Evolutionary conservation across 179 eudicot genomes (phyloP).

Genomic region (Silene coronaria): DNA sequence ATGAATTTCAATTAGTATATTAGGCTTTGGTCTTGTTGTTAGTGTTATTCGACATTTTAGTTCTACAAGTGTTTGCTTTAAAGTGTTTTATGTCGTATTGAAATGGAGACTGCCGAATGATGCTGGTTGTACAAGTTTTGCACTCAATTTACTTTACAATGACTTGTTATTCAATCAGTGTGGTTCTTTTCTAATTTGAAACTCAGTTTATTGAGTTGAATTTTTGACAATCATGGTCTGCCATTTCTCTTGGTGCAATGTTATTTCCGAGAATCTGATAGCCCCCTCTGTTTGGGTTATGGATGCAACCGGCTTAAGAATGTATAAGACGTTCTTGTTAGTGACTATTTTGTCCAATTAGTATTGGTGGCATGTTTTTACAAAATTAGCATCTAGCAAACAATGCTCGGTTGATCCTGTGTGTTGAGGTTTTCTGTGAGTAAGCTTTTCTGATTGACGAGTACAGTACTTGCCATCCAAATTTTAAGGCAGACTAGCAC

Average conservation of each 20-base stretch:
- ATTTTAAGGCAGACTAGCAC: too few relatives aligned
- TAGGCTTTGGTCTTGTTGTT: neutral
- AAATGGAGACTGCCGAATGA: neutral
- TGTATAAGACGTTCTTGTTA: too few relatives aligned
- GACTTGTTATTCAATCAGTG: neutral
- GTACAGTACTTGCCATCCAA: too few relatives aligned
- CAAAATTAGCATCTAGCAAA: too few relatives aligned
- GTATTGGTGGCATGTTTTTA: too few relatives aligned
- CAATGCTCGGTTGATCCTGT: too few relatives aligned
- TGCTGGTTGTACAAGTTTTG: neutral
- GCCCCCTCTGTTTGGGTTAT: too few relatives aligned
- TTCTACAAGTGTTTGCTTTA: neutral
- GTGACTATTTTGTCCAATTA: too few relatives aligned
- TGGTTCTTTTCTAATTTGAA: neutral
- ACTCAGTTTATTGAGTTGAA: neutral
- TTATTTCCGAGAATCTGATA: neutral
- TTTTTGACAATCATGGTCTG: neutral
- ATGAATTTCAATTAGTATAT: neutral
- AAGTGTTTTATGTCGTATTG: neutral
- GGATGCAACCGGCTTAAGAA: too few relatives aligned
- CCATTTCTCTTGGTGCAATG: neutral
- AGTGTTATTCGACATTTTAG: neutral
- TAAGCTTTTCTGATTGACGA: too few relatives aligned
- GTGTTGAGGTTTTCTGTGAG: too few relatives aligned
- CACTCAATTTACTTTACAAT: neutral